phyloP scores from a whole-genome alignment of 106 monocot genomes.

The Amphibolis antarctica region DNA sequence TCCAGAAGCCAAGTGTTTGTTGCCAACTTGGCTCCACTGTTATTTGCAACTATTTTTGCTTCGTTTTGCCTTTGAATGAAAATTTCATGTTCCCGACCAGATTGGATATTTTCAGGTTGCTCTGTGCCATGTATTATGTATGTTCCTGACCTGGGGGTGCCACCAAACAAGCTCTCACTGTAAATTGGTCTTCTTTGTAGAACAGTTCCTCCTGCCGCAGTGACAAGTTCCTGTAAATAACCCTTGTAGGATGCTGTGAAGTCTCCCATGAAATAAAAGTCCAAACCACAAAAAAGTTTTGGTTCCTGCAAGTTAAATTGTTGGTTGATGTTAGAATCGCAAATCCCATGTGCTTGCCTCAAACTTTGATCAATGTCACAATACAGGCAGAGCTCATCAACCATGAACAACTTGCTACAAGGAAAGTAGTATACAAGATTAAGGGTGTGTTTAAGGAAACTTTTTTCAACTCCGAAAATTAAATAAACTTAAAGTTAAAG shows the following conservation, averaged over 20 bases:
- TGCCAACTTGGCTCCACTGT: conserved; percentile 47
- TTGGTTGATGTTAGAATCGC: neutral
- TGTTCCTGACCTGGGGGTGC: conserved; percentile 11
- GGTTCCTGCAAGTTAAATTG: conserved; percentile 38
- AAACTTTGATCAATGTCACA: neutral
- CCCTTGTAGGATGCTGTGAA: conserved; percentile 55
- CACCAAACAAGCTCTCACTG: conserved; percentile 28
- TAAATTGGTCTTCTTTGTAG: conserved; percentile 67
- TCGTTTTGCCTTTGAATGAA: conserved; percentile 18
- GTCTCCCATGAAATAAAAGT: conserved; percentile 69
- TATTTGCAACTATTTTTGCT: conserved; percentile 47
- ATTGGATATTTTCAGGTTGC: conserved; percentile 18
- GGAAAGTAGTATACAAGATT: no score
- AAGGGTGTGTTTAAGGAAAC: no score
- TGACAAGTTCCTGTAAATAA: conserved; percentile 67
- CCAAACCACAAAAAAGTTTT: conserved; percentile 44
- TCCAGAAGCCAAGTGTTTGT: conserved; percentile 71
- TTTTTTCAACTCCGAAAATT: no score
- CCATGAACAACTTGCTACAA: no score
- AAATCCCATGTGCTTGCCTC: neutral
- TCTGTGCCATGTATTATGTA: conserved; percentile 64
- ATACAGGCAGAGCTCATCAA: no score
- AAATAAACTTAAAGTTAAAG: no score
- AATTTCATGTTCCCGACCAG: neutral
- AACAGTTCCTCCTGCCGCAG: conserved; percentile 57